Base-by-base conservation (phyloP, 2,329 filamentous ascomycete genomes). In the Colletotrichum cordylinicola region DNA sequence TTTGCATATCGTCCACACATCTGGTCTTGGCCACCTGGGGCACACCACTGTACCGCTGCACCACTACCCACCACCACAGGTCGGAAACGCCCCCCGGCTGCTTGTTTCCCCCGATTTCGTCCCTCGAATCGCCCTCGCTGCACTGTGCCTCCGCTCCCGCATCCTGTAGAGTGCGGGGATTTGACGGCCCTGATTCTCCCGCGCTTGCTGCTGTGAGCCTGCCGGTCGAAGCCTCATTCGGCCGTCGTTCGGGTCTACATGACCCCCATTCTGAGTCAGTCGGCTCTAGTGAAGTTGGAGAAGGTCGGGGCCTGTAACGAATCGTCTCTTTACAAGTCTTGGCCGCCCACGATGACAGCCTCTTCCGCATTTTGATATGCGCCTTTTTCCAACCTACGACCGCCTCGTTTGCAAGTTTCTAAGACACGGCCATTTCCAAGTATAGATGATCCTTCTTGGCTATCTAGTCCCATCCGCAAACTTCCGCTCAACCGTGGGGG, bases 121-220 rank as follows among this genome's bases (percentile, higher is more conserved):
- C 56, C 62, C 37, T 69, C 70, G 29, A 73, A 75, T 68, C 56
- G 58, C 67, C 35, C 21, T 21, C 52, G 24, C 66, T 75, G 71
- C 71, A 70, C 60, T 75, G 71, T 71, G 71, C 74, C 74, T 76
- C 74, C 66, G 67, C 72, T 76, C 74, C 74, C 66, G 74, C 72
- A 43, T 75, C 60, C 66, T 75, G 31, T 65, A 65, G 65, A 76
- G 60, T 76, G 74, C 71, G 74, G 74, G 71, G 74, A 75, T 76
- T 75, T 58, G 74, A 67, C 74, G 74, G 72, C 72, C 72, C 74
- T 76, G 74, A 67, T 76, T 71, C 52, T 71, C 72, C 74, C 66
- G 74, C 71, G 39, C n/a, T 71, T 68, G 64, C 58, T 68, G 37
- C 70, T 52, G 60, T 43, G 58, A 69, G 43, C 56, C 64, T 35